Conservation (phyloP, 441 rosid species). For the Populus hybrid region DNA sequence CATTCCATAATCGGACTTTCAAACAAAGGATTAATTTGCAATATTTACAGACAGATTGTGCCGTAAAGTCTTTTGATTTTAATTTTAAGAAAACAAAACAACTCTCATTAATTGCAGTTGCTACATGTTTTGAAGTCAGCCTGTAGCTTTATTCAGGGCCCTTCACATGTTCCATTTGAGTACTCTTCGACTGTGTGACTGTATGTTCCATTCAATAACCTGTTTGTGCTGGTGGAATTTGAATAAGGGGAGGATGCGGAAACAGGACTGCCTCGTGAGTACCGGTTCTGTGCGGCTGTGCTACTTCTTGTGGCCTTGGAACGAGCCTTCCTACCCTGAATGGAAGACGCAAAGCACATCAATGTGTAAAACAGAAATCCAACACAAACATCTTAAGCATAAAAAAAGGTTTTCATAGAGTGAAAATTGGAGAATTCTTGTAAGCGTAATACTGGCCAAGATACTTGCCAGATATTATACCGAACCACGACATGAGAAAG, state of each 20-base stretch:
- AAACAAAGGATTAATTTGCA: neutral
- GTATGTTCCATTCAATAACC: conserved; percentile 53
- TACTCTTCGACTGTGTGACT: conserved; percentile 54
- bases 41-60: neutral
- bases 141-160: conserved; percentile 31
- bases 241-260: conserved; percentile 49
- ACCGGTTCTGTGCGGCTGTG: conserved; percentile 72
- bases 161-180: conserved; percentile 51
- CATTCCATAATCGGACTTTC: neutral
- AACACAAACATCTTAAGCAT: neutral
- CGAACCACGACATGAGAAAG: neutral
- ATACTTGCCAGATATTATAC: neutral
- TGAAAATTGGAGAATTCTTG: neutral
- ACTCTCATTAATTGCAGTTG: neutral
- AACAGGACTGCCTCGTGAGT: conserved; percentile 62
- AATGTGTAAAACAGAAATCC: neutral
- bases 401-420: neutral
- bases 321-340: conserved; percentile 92
- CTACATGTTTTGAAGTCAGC: neutral
- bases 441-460: neutral
- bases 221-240: conserved; percentile 48
- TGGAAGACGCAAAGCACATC: conserved; percentile 1
- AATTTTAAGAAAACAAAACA: neutral
- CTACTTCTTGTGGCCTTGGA: conserved; percentile 70
- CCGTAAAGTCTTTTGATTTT: neutral